These are phyloP conservation scores for Galeopsis tetrahit DNA, from an alignment of 257 asterid genomes.

Conservation along the genomic window DNA sequence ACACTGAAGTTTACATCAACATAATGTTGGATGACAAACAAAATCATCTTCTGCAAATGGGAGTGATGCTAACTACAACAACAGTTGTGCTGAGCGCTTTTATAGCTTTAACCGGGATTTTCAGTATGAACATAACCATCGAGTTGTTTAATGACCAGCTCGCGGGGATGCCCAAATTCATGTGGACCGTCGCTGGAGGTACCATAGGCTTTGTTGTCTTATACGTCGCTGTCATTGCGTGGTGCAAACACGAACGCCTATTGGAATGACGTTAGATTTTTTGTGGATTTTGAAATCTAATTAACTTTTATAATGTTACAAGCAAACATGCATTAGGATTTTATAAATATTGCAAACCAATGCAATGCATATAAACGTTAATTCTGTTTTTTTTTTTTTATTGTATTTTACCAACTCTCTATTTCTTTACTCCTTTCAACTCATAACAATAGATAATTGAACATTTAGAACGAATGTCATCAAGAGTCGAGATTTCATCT, in stretches of 20 bases:
- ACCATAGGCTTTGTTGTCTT: constrained; percentile 47
- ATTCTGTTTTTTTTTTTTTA: too few relatives aligned
- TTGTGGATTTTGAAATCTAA: too few relatives aligned
- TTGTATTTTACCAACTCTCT: too few relatives aligned
- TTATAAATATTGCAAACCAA: too few relatives aligned
- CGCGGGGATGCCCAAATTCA: constrained; percentile 54
- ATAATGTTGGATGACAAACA: too few relatives aligned
- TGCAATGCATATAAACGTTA: too few relatives aligned
- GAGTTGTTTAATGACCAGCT: constrained; percentile 44
- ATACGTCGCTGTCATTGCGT: constrained; percentile 58
- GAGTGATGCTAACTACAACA: constrained; percentile 69
- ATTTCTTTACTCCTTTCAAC: too few relatives aligned
- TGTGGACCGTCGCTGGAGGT: constrained; percentile 70
- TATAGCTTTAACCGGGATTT: constrained; percentile 68
- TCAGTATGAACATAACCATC: constrained; percentile 70
- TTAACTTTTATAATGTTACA: too few relatives aligned
- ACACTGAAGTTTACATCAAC: constrained; percentile 86
- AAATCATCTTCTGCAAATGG: constrained; percentile 89
- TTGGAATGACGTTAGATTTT: constrained; percentile 46
- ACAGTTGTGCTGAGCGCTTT: constrained; percentile 71
- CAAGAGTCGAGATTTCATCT: too few relatives aligned
- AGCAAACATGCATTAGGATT: too few relatives aligned
- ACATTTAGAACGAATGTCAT: too few relatives aligned
- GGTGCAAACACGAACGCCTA: constrained; percentile 66
- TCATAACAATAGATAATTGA: too few relatives aligned